Conservation (phyloP, 768 basidiomycete genomes). For the Kwoniella pini region DNA sequence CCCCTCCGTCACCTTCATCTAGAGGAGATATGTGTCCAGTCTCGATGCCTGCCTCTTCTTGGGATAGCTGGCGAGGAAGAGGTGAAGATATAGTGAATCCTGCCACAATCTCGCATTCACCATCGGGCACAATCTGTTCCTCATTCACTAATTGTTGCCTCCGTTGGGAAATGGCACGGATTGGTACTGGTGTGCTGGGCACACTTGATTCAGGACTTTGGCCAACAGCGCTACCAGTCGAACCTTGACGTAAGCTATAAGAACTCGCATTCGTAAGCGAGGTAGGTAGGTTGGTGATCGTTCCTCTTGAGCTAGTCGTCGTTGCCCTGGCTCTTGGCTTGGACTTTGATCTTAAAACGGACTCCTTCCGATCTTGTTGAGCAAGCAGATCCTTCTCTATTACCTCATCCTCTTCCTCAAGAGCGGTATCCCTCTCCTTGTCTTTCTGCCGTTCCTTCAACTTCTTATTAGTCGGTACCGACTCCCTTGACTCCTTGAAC, state of each 20-base stretch:
- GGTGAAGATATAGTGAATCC: conserved; percentile 26
- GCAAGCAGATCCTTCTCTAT: not conserved
- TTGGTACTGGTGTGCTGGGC: conserved; percentile 16
- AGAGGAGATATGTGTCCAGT: not conserved
- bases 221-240: not conserved
- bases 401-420: conserved; percentile 13
- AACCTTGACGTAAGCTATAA: not conserved
- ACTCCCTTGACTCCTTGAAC: conserved; percentile 53
- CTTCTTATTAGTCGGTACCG: conserved; percentile 18
- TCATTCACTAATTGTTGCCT: conserved; percentile 9
- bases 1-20: conserved; percentile 10
- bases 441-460: conserved; percentile 20
- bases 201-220: not conserved
- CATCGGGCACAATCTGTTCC: conserved; percentile 1
- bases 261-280: not conserved
- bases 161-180: conserved; percentile 8
- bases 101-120: not conserved
- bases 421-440: conserved; percentile 10
- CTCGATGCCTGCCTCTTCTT: not conserved
- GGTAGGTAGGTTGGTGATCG: not conserved
- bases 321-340: conserved; percentile 5
- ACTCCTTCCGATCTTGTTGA: too few species aligned
- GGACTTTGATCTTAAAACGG: not conserved
- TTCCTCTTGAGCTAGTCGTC: not conserved
- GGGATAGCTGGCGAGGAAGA: conserved; percentile 2